Percentiles rank a stretch among this genome's conserved stretches.
Conservation (phyloP, 1,284 basidiomycete genomes). For the Ceratobasidium sp. region DNA sequence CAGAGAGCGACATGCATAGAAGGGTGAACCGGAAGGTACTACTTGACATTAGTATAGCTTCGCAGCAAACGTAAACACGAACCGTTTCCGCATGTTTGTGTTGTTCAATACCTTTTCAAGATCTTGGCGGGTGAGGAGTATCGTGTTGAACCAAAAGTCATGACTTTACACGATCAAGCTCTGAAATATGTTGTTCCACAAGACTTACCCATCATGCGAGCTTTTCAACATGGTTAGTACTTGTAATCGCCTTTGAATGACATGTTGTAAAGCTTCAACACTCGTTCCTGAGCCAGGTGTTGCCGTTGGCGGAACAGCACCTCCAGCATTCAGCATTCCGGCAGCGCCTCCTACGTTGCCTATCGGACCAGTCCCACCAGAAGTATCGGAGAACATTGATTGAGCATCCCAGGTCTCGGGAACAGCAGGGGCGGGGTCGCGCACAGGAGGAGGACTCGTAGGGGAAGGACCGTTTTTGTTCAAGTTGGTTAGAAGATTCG, state of each 20-base stretch:
- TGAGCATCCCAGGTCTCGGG: slow-evolving; percentile 74
- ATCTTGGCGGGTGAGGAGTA: slow-evolving; percentile 73
- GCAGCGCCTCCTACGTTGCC: slow-evolving; percentile 19
- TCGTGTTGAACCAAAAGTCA: slow-evolving; percentile 82
- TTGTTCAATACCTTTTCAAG: slow-evolving; percentile 78
- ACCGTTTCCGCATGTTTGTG: slow-evolving; percentile 77
- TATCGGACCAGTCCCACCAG: slow-evolving; percentile 46
- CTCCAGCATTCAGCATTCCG: background rate
- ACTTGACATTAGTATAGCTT: slow-evolving; percentile 19
- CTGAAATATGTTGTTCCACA: background rate
- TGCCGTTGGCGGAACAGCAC: background rate
- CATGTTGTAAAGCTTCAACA: slow-evolving; percentile 50
- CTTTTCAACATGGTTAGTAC: slow-evolving; percentile 83
- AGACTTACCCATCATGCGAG: slow-evolving; percentile 78
- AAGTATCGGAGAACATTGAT: slow-evolving; percentile 61
- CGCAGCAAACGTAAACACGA: slow-evolving; percentile 43
- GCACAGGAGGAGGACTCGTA: slow-evolving; percentile 32
- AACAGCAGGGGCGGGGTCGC: slow-evolving; percentile 51
- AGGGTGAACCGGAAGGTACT: slow-evolving; percentile 81
- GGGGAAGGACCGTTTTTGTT: slow-evolving; percentile 49
- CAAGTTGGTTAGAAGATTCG: slow-evolving; percentile 80
- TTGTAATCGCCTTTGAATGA: slow-evolving; percentile 81
- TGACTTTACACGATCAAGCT: background rate
- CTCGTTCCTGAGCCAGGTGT: slow-evolving; percentile 35
- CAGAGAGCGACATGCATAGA: slow-evolving; percentile 83